phyloP scores from a whole-genome alignment of 768 basidiomycete species.

The Cantharellus anzutake region DNA sequence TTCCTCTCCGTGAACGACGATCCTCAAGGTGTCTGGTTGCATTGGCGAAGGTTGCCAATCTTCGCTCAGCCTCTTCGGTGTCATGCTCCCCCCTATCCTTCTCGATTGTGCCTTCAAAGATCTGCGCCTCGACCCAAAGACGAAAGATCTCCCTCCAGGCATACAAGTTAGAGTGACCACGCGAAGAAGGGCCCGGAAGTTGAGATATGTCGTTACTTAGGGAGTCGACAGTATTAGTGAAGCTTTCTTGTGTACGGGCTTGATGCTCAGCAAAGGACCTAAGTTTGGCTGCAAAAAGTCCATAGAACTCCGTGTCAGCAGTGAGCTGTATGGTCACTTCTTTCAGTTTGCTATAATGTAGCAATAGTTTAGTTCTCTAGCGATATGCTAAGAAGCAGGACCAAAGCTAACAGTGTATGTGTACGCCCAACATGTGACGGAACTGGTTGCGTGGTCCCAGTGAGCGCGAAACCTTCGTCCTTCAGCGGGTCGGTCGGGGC shows the following conservation, averaged over 20 bases:
- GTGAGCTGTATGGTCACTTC: conserved; percentile 62
- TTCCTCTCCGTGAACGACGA: conserved; percentile 32
- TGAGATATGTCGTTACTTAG: conserved; percentile 25
- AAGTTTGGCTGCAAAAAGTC: conserved; percentile 36
- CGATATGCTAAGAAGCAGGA: not conserved
- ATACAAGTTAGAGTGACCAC: conserved; percentile 40
- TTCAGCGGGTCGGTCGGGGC: not conserved
- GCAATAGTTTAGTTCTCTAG: no score
- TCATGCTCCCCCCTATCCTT: conserved; percentile 44
- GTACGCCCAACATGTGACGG: not conserved
- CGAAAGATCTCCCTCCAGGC: conserved; percentile 83
- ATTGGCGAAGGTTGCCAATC: conserved; percentile 42
- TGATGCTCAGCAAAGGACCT: conserved; percentile 32
- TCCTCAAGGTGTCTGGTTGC: conserved; percentile 36
- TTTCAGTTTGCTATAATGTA: conserved; percentile 2
- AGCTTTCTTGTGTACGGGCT: conserved; percentile 29
- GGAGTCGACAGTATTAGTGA: conserved; percentile 25
- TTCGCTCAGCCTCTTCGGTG: conserved; percentile 47
- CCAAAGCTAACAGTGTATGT: not conserved
- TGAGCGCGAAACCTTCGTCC: not conserved
- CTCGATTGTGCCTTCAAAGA: conserved; percentile 63
- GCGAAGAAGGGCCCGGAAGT: conserved; percentile 9
- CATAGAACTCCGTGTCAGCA: conserved; percentile 69
- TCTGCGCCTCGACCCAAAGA: conserved; percentile 65
- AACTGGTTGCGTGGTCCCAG: not conserved